Base-by-base conservation (phyloP, 768 basidiomycete species). In the Amylocystis lapponica region DNA sequence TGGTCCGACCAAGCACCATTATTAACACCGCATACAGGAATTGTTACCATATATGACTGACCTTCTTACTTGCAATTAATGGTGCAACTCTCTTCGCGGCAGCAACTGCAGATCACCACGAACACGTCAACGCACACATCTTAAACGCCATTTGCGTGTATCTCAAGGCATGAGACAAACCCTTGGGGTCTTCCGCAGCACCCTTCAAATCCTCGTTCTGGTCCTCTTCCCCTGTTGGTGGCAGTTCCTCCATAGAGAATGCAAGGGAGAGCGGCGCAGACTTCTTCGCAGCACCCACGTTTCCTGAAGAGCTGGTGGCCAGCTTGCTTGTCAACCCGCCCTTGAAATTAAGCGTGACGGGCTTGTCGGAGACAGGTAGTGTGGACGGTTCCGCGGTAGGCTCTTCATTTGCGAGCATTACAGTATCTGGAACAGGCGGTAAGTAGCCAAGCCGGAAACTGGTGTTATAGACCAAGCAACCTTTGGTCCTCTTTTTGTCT, bases 61-160 rank as follows among this genome's bases (percentile, higher is more conserved):
- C 90, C 81, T 90, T 92, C 71, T 81, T 89, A 60, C 85, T 90
- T 17, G 83, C 80, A 27, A 90, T 83, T 51, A 90, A 66, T 4
- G 91, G 88, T 13, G 84, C 82, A 29, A 93, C 83, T 57, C 79
- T 87, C 60, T 84, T 83, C 30, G 76, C 69, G 46, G 73, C 66
- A 36, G 58, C 53, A 49, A 65, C 75, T 78, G 55, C 61, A 61
- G 29, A 12, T 26, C 26, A 19, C 23, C n/a, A 32, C 19, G 22
- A 19, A 17, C 37, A 51, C 49, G 59, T 63, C 51, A 62, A 63
- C 52, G 56, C 46, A 52, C 52, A 51, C 37, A 48, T 50, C 52
- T 48, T 51, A 31, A 51, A 45, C 43, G 48, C 40, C 47, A 49
- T 44, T 44, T 45, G 46, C 40, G 52, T 44, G 53, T 49, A 55